Evolutionary conservation across 345 rosid species (phyloP), one percentile per base, ranked within the genome.

Genomic region (Iberis pinnata): DNA sequence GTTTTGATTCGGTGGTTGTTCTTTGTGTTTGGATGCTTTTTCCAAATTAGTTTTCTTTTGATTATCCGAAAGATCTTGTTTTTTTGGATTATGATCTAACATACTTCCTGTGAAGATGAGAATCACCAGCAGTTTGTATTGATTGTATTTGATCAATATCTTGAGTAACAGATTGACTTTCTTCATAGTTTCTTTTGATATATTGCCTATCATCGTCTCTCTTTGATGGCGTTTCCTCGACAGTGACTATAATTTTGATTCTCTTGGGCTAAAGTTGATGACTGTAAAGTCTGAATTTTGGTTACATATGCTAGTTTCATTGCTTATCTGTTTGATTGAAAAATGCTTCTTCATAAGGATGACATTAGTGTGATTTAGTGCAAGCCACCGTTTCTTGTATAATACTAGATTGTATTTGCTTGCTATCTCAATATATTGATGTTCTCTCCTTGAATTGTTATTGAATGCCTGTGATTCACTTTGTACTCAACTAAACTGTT

Each of bases 351-450:
- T 31, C 36, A 18, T 38, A 0, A 9, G n/a, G n/a, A n/a, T n/a
- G n/a, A n/a, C n/a, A n/a, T n/a, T n/a, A n/a, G n/a, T n/a, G n/a
- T n/a, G n/a, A n/a, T n/a, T n/a, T n/a, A 43, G 54, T 26, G 41
- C 41, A 47, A 43, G 38, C 29, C 16, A 31, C 40, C 50, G 54
- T 58, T 51, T 37, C 43, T 48, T 31, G 53, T 63, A 60, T 73
- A 68, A 29, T 75, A 63, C 63, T 77, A 56, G 62, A 61, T 49
- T 69, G n/a, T n/a, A n/a, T n/a, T n/a, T n/a, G n/a, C n/a, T n/a
- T n/a, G n/a, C n/a, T n/a, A n/a, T n/a, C n/a, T n/a, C n/a, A n/a
- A 55, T 18, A 15, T 14, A 20, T 26, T 64, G 61, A 14, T 55
- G 56, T 26, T 55, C 42, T 51, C 59, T 71, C 59, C 36, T 49